Conservation (phyloP, 768 basidiomycete species). For the Lactarius sp. region DNA sequence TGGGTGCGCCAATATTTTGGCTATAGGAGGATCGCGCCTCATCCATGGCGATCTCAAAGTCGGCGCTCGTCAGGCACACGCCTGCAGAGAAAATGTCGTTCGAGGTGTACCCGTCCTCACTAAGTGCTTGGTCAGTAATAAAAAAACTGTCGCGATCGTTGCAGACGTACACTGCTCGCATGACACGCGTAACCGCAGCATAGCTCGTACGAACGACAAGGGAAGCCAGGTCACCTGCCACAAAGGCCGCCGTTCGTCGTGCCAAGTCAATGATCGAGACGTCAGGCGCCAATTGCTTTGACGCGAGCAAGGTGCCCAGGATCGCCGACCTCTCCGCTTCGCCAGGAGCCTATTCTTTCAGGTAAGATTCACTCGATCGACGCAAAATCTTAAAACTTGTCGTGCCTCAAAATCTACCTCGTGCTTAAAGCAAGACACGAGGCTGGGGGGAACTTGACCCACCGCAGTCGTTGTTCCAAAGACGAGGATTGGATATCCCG, state of each 20-base stretch:
- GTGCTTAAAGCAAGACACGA: slow-evolving; percentile 80
- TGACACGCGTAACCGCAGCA: slow-evolving; percentile 48
- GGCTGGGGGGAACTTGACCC: slow-evolving; percentile 54
- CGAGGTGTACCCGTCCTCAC: slow-evolving; percentile 28
- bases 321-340: slow-evolving; percentile 70
- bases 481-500: slow-evolving; percentile 69
- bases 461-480: slow-evolving; percentile 68
- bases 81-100: slow-evolving; percentile 36
- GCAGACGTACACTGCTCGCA: slow-evolving; percentile 8
- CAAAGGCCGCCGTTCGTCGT: slow-evolving; percentile 85
- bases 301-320: slow-evolving; percentile 43
- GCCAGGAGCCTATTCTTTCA: slow-evolving; percentile 58
- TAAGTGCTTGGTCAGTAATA: not conserved
- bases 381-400: slow-evolving; percentile 36
- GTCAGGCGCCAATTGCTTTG: slow-evolving; percentile 57
- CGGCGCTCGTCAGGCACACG: slow-evolving; percentile 46
- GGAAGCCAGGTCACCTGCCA: slow-evolving; percentile 73
- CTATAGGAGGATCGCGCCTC: slow-evolving; percentile 75
- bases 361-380: not conserved
- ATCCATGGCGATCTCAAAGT: slow-evolving; percentile 69
- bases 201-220: slow-evolving; percentile 57
- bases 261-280: slow-evolving; percentile 70
- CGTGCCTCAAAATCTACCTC: slow-evolving; percentile 60
- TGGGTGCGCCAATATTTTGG: slow-evolving; percentile 94
- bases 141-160: not conserved